Evolutionary conservation across 768 basidiomycete genomes (phyloP).

Genomic region (Nidularia pulvinata): DNA sequence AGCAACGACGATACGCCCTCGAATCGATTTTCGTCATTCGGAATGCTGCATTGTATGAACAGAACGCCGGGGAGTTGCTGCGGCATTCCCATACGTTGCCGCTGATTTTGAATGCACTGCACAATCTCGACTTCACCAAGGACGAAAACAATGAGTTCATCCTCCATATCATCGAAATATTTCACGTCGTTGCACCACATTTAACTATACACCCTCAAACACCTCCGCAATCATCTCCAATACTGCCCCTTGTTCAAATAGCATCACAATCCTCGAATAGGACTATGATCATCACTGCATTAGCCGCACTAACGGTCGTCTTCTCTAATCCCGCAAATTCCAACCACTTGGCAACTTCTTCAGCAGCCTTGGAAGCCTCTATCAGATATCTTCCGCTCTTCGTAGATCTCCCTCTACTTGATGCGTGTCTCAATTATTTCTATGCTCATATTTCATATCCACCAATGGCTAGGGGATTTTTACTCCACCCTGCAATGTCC

Average conservation of each 20-base stretch:
- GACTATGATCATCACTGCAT: conserved; percentile 67
- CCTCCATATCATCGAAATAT: conserved; percentile 69
- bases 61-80: conserved; percentile 63
- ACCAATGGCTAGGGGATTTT: conserved; percentile 75
- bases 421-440: conserved; percentile 72
- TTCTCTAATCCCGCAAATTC: conserved; percentile 63
- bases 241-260: conserved; percentile 56
- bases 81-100: conserved; percentile 61
- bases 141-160: conserved; percentile 76
- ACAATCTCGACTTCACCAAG: conserved; percentile 54
- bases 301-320: conserved; percentile 60
- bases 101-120: conserved; percentile 65
- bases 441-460: conserved; percentile 76
- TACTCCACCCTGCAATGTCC: conserved; percentile 71
- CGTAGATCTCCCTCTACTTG: conserved; percentile 66
- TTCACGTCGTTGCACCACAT: conserved; percentile 58
- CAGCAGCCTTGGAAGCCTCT: conserved; percentile 60
- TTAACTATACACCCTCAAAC: conserved; percentile 31
- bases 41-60: conserved; percentile 76
- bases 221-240: conserved; percentile 40
- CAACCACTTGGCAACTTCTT: conserved; percentile 48
- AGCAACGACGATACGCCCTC: conserved; percentile 72
- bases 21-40: conserved; percentile 86
- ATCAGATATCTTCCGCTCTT: conserved; percentile 76
- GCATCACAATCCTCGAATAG: conserved; percentile 65